A percentile compares a stretch with the other conserved stretches of the same genome.
These are phyloP conservation scores for Serendipita sp. DNA, from an alignment of 768 basidiomycete species.

Conservation along the genomic window DNA sequence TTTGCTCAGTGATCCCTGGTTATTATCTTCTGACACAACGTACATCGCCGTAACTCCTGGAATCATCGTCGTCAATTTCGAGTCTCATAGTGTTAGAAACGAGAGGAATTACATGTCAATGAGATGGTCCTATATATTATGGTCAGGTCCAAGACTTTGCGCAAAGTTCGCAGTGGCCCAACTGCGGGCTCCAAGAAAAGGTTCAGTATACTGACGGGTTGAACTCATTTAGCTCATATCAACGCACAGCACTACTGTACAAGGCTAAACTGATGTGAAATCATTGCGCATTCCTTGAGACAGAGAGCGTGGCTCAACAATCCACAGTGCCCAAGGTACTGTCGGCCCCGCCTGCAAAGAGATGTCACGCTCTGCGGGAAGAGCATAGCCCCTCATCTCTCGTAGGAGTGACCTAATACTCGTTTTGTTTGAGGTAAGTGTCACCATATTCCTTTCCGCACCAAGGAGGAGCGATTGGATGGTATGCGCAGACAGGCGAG, in stretches of 20 bases:
- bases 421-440: conserved; percentile 69
- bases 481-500: conserved; percentile 57
- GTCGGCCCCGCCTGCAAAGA: conserved; percentile 8
- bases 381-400: conserved; percentile 33
- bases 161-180: background rate
- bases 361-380: conserved; percentile 7
- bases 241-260: background rate
- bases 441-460: conserved; percentile 56
- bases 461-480: conserved; percentile 58
- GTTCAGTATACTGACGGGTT: background rate
- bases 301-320: conserved; percentile 64
- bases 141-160: conserved; percentile 1
- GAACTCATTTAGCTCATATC: background rate
- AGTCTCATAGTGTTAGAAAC: background rate
- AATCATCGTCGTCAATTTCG: conserved; percentile 5
- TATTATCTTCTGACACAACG: background rate
- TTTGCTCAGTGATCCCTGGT: background rate
- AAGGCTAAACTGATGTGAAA: background rate
- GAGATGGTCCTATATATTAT: background rate
- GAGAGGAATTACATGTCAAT: background rate
- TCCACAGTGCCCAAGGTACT: conserved; percentile 41
- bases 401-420: conserved; percentile 61
- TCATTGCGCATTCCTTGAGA: conserved; percentile 36
- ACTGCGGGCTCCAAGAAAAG: background rate
- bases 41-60: conserved; percentile 6